These are phyloP conservation scores for Pseudocercospora eumusae DNA, from an alignment of 2,329 filamentous ascomycete species.

Conservation along the genomic window DNA sequence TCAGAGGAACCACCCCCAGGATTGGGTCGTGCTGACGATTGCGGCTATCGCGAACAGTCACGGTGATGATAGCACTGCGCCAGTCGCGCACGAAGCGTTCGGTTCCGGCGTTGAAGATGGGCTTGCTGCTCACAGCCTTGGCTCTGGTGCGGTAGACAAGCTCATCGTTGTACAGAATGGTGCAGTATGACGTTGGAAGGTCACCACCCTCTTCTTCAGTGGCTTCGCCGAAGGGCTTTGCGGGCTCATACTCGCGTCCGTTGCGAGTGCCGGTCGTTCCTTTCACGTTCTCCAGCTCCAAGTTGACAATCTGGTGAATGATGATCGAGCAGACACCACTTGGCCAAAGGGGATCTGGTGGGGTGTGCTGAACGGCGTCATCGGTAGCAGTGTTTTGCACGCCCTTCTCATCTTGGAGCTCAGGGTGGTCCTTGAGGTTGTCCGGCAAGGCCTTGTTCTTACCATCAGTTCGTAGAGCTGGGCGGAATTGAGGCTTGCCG, in stretches of 20 bases:
- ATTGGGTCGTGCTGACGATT: constrained; percentile 94
- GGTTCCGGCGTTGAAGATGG: constrained; percentile 95
- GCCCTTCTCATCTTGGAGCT: constrained; percentile 87
- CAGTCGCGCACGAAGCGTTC: constrained; percentile 93
- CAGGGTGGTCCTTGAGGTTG: constrained; percentile 69
- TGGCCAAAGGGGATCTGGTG: constrained; percentile 94
- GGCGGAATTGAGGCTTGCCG: constrained; percentile 82
- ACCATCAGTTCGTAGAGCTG: constrained; percentile 81
- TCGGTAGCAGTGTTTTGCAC: constrained; percentile 70
- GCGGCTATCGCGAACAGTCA: constrained; percentile 84
- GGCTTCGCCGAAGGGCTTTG: constrained; percentile 78
- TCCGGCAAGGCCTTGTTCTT: constrained; percentile 76
- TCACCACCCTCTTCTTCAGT: constrained; percentile 79
- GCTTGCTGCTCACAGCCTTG: constrained; percentile 90
- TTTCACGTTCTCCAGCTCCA: constrained; percentile 88
- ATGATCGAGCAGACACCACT: constrained; percentile 84
- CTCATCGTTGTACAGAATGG: constrained; percentile 85
- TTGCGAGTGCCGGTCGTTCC: constrained; percentile 79
- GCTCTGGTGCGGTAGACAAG: constrained; percentile 90
- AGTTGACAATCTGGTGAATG: constrained; percentile 90
- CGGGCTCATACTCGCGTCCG: constrained; percentile 85
- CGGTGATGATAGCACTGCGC: constrained; percentile 80
- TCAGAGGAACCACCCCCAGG: constrained; percentile 85
- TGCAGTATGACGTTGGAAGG: constrained; percentile 90
- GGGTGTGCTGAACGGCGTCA: constrained; percentile 83